phyloP scores from a whole-genome alignment of 148 eudicot species.

The Limonium bicolor region DNA sequence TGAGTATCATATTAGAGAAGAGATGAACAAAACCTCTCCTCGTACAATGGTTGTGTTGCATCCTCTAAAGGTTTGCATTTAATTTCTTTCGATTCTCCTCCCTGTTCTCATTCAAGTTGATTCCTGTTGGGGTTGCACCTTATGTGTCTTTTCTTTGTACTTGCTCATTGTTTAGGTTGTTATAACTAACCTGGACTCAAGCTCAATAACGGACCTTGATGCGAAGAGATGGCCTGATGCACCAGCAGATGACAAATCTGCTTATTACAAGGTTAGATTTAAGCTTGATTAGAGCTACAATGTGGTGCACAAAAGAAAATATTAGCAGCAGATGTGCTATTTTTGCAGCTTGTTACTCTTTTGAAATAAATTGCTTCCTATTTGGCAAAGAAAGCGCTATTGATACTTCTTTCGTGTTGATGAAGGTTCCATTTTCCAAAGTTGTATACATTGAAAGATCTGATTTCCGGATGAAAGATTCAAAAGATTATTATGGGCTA shows the following conservation, averaged over 20 bases:
- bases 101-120: conserved; percentile 3
- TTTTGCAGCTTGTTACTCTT: background rate
- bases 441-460: conserved; percentile 86
- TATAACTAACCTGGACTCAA: conserved; percentile 76
- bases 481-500: conserved; percentile 95
- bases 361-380: background rate
- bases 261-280: conserved; percentile 59
- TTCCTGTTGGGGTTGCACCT: background rate
- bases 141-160: conserved; percentile 7
- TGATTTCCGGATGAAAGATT: conserved; percentile 84
- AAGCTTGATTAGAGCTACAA: background rate
- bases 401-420: background rate
- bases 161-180: conserved; percentile 40
- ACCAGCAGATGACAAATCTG: conserved; percentile 49
- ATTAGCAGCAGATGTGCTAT: too few relatives aligned
- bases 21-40: conserved; percentile 69
- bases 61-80: conserved; percentile 67
- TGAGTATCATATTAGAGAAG: conserved; percentile 86
- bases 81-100: too few relatives aligned
- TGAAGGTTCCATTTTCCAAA: conserved; percentile 72
- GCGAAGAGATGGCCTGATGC: conserved; percentile 99
- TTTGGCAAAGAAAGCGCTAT: background rate
- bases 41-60: conserved; percentile 74
- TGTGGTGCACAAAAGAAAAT: background rate
- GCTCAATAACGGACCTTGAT: conserved; percentile 54